Evolutionary conservation across 2,329 filamentous ascomycete species (phyloP).

Genomic region (Graphilbum ipis-grandicollis): DNA sequence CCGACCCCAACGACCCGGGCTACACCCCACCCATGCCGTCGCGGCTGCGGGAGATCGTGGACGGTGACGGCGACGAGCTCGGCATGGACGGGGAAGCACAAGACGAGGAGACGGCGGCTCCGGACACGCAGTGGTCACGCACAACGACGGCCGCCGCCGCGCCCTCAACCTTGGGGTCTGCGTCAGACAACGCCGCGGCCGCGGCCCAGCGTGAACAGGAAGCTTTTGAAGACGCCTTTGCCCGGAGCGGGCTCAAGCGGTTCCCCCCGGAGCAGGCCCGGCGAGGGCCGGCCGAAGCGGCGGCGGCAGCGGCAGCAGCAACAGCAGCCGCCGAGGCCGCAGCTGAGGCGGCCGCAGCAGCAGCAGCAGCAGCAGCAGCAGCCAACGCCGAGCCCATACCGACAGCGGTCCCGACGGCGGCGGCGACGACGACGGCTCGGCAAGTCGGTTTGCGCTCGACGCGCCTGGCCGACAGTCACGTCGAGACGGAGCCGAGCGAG

Average conservation of each 20-base stretch:
- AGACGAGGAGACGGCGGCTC: too few relatives aligned
- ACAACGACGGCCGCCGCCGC: background rate
- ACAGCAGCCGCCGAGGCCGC: conserved; percentile 2
- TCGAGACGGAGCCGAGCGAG: conserved; percentile 44
- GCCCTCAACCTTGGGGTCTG: background rate
- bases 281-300: conserved; percentile 18
- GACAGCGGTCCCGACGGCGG: conserved; percentile 13
- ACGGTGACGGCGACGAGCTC: conserved; percentile 6
- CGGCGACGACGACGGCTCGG: conserved; percentile 18
- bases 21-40: too few relatives aligned
- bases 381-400: conserved; percentile 11
- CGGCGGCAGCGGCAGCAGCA: background rate
- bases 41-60: conserved; percentile 20
- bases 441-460: conserved; percentile 40
- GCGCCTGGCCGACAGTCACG: conserved; percentile 37
- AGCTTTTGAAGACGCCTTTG: conserved; percentile 33
- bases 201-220: conserved; percentile 26
- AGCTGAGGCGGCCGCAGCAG: conserved; percentile 1
- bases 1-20: conserved; percentile 35
- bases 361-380: conserved; percentile 1
- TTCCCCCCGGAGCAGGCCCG: conserved; percentile 23
- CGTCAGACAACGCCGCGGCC: conserved; percentile 10
- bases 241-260: conserved; percentile 31
- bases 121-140: too few relatives aligned
- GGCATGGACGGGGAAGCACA: conserved; percentile 1